A percentile compares a stretch with the other conserved stretches of the same genome.
These are phyloP conservation scores for Colletotrichum sp. DNA, from an alignment of 2,329 filamentous ascomycete species.

Conservation along the genomic window DNA sequence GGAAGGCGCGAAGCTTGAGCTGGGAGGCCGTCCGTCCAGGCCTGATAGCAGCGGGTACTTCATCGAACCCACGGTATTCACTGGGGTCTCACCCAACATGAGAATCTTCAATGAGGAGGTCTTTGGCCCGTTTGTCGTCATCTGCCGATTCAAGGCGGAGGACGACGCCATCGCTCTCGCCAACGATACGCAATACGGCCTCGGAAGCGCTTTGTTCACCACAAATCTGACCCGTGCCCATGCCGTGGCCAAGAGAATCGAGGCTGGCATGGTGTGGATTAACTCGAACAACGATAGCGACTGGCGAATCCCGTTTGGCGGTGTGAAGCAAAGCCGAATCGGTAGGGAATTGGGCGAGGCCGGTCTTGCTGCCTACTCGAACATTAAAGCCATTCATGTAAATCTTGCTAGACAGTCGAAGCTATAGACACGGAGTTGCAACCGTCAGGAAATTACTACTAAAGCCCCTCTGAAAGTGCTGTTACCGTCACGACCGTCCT, in stretches of 20 bases:
- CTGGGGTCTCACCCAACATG: conserved; percentile 33
- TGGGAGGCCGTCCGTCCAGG: conserved; percentile 51
- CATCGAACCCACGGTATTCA: conserved; percentile 34
- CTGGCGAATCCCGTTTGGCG: conserved; percentile 31
- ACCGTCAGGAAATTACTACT: background rate
- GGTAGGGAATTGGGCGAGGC: conserved; percentile 50
- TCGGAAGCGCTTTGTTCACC: conserved; percentile 62
- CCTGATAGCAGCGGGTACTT: conserved; percentile 48
- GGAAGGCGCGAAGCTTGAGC: conserved; percentile 44
- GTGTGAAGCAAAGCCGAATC: conserved; percentile 59
- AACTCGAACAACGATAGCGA: conserved; percentile 36
- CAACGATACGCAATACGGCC: conserved; percentile 56
- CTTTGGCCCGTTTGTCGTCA: conserved; percentile 38
- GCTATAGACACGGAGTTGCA: background rate
- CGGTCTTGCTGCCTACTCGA: conserved; percentile 45
- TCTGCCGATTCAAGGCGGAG: conserved; percentile 27
- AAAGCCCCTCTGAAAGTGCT: background rate
- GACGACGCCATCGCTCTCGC: conserved; percentile 34
- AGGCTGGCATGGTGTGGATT: conserved; percentile 55
- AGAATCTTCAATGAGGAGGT: conserved; percentile 36
- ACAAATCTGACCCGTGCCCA: conserved; percentile 50
- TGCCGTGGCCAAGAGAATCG: conserved; percentile 53
- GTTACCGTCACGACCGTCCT: background rate
- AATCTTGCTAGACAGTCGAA: conserved; percentile 32
- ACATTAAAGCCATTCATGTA: conserved; percentile 49